Percentiles rank a stretch among this genome's conserved stretches.
phyloP scores from a whole-genome alignment of 202 grass and related monocot genomes.

The Hordeum pubiflorum region DNA sequence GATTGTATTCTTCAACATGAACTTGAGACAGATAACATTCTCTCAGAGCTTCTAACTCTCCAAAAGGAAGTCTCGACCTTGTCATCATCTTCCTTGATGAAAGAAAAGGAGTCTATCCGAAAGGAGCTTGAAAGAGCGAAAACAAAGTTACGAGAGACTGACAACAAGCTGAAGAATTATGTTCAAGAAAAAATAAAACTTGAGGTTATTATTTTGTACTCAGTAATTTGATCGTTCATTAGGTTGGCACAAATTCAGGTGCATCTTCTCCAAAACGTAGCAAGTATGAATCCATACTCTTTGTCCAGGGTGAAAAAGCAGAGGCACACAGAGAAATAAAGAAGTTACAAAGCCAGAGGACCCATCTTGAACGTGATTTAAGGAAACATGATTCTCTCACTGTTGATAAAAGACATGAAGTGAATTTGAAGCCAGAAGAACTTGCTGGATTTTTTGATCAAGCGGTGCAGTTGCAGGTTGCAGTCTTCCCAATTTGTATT shows the following conservation, averaged over 20 bases:
- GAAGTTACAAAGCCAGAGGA: conserved; percentile 62
- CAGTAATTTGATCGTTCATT: neutral
- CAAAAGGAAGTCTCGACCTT: conserved; percentile 58
- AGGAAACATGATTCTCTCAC: conserved; percentile 39
- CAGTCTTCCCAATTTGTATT: neutral
- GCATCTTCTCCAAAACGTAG: neutral
- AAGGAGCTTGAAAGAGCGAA: conserved; percentile 85
- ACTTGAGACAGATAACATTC: conserved; percentile 65
- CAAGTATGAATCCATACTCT: conserved; percentile 15
- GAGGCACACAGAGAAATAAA: conserved; percentile 70
- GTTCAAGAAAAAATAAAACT: conserved; percentile 90
- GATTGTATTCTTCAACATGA: conserved; percentile 63
- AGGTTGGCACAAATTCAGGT: neutral
- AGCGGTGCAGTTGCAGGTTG: conserved; percentile 53
- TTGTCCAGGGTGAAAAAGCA: conserved; percentile 67
- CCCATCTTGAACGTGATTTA: conserved; percentile 77
- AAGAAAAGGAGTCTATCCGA: conserved; percentile 85
- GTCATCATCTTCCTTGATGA: conserved; percentile 71
- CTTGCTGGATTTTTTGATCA: conserved; percentile 35
- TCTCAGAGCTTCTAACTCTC: conserved; percentile 48
- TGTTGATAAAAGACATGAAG: conserved; percentile 56
- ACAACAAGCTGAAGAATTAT: conserved; percentile 74
- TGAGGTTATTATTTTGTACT: conserved; percentile 48
- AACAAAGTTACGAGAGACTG: conserved; percentile 65
- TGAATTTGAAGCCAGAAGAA: conserved; percentile 50